A percentile compares a stretch with the other conserved stretches of the same genome.
phyloP scores from a whole-genome alignment of 2,329 filamentous ascomycete genomes.

The Leptosphaerulina australis region DNA sequence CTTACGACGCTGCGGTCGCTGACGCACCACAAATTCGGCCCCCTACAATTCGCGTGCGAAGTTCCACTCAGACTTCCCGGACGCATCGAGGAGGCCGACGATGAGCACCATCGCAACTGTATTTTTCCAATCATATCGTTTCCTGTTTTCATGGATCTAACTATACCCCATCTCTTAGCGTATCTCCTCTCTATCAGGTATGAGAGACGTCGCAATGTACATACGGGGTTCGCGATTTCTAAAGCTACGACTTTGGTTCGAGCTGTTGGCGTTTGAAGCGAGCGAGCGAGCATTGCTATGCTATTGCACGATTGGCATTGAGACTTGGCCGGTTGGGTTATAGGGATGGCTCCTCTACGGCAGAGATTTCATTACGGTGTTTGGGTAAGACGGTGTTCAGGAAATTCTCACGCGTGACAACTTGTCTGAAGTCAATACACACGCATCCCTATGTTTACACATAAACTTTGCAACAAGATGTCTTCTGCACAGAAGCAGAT shows the following conservation, averaged over 20 bases:
- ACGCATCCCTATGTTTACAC: constrained; percentile 12
- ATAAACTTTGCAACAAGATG: neutral
- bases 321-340: constrained; percentile 1
- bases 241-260: constrained; percentile 20
- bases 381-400: constrained; percentile 10
- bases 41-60: constrained; percentile 33
- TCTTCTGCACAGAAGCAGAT: neutral
- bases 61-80: constrained; percentile 33
- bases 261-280: constrained; percentile 25
- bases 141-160: constrained; percentile 24
- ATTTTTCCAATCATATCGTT: constrained; percentile 24
- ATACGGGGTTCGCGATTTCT: constrained; percentile 15
- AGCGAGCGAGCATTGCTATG: constrained; percentile 25
- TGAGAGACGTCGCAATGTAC: constrained; percentile 18
- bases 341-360: neutral
- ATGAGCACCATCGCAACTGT: constrained; percentile 11
- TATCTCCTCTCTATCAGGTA: constrained; percentile 19
- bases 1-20: constrained; percentile 82
- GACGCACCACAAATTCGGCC: constrained; percentile 55
- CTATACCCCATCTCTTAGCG: constrained; percentile 37
- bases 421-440: constrained; percentile 14
- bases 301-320: constrained; percentile 11
- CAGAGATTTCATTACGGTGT: constrained; percentile 10
- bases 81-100: constrained; percentile 22
- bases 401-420: constrained; percentile 5